Base-by-base conservation (phyloP, 768 basidiomycete species). In the Phlebiopsis gigantea region DNA sequence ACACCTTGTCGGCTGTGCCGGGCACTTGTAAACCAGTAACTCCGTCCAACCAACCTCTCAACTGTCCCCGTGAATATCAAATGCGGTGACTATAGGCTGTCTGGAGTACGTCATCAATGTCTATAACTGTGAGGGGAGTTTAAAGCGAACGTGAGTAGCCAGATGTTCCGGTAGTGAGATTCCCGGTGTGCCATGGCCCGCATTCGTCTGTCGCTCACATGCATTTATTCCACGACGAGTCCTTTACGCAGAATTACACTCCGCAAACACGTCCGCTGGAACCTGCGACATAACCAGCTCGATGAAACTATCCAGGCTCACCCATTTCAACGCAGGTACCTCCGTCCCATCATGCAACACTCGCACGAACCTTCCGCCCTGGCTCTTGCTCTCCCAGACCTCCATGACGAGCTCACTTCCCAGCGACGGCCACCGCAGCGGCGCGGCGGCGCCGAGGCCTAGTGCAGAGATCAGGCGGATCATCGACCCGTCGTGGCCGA, bases 401-500 rank as follows among this genome's bases (percentile, higher is more conserved):
- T 78, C 77, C 67, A 77, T 73, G 48, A 76, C 56, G n/a, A 78
- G 71, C 61, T 78, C 77, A 17, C 73, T 73, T 2, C 77, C 77
- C 54, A 78, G 66, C 0, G 79, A 76, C 0, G 79, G 78, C 78
- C 78, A 80, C 31, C 75, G 71, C 52, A 78, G 57, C 1, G 63
- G 62, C 7, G 57, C 57, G 19, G 55, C 44, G 24, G 64, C 63
- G 15, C 73, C 75, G 22, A 79, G 63, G 3, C 78, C 77, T 2
- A 79, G 69, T 7, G 72, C 73, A 1, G 73, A 67, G 2, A 70
- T 66, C 9, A 73, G 65, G 21, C 71, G 65, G 53, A 73, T 72
- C 72, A 80, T 76, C 9, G 75, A 71, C 7, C 78, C 76, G 52
- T 80, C 78, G 53, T 80, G 79, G 4, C 77, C 79, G 5, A 79